Conservation (phyloP, 441 rosid genomes). For the Arabidopsis hybrid region DNA sequence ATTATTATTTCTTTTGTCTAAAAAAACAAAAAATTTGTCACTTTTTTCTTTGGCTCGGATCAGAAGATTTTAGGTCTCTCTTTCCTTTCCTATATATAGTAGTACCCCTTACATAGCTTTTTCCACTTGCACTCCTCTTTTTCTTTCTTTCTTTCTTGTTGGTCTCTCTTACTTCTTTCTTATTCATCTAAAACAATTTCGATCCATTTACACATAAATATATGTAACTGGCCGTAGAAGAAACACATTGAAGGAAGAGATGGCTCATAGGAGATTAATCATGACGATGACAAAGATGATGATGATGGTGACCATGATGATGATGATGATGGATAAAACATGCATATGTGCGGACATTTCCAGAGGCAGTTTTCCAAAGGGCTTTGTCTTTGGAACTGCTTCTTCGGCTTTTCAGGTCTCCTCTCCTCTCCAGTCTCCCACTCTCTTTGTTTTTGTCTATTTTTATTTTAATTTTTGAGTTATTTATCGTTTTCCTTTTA, state of each 20-base stretch:
- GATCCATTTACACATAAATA: slow-evolving; percentile 14
- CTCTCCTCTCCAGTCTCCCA: slow-evolving; percentile 27
- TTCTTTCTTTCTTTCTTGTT: slow-evolving; percentile 10
- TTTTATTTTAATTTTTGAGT: neutral
- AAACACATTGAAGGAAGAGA: slow-evolving; percentile 14
- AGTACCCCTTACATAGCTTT: slow-evolving; percentile 2
- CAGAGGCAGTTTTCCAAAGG: slow-evolving; percentile 79
- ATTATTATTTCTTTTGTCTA: neutral
- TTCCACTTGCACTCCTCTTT: slow-evolving; percentile 11
- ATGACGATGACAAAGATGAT: slow-evolving; percentile 34
- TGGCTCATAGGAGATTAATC: slow-evolving; percentile 28
- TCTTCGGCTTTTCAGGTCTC: slow-evolving; percentile 93
- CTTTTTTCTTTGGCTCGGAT: neutral
- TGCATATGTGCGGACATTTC: slow-evolving; percentile 55
- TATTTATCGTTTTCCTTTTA: neutral
- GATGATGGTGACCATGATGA: neutral
- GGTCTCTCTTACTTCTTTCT: slow-evolving; percentile 7
- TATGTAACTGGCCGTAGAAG: slow-evolving; percentile 14
- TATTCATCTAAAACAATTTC: slow-evolving; percentile 1
- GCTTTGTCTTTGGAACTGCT: slow-evolving; percentile 93
- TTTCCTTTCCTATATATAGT: slow-evolving; percentile 25
- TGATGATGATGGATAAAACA: slow-evolving; percentile 43
- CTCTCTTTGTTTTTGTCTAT: neutral
- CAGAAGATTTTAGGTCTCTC: slow-evolving; percentile 13
- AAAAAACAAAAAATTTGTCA: neutral